phyloP scores from a whole-genome alignment of 225 moss, liverwort and hornwort genomes.

The Takakia lepidozioides region DNA sequence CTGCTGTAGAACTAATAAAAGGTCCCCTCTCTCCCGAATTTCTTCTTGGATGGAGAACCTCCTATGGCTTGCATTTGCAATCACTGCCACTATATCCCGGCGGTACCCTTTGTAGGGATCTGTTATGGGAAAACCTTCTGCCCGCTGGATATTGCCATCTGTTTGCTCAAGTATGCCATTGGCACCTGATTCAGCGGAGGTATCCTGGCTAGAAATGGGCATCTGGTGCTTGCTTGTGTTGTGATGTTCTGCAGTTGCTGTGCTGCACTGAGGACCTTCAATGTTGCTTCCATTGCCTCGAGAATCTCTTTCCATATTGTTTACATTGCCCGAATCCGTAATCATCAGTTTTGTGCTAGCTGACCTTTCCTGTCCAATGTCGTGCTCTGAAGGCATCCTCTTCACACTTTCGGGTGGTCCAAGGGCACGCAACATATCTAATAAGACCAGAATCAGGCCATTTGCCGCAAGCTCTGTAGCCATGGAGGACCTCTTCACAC shows the following conservation, averaged over 20 bases:
- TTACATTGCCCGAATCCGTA: too few species aligned
- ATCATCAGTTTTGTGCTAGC: too few species aligned
- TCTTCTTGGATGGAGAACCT: slow-evolving; percentile 47
- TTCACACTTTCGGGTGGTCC: slow-evolving; percentile 47
- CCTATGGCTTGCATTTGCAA: slow-evolving; percentile 58
- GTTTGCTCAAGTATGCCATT: too few species aligned
- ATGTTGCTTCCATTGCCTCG: too few species aligned
- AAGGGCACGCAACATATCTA: slow-evolving; percentile 62
- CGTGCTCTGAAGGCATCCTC: slow-evolving; percentile 1
- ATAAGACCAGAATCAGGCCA: slow-evolving; percentile 56
- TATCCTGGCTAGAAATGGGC: too few species aligned
- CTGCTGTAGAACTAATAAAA: slow-evolving; percentile 76
- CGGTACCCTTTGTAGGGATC: slow-evolving; percentile 70
- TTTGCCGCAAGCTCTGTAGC: slow-evolving; percentile 35
- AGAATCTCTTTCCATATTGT: too few species aligned
- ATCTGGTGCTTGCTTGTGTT: too few species aligned
- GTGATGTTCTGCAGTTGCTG: too few species aligned
- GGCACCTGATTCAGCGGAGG: too few species aligned
- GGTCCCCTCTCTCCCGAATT: slow-evolving; percentile 57
- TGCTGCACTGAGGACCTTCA: too few species aligned
- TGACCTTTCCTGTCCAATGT: too few species aligned
- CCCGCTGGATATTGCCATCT: too few species aligned
- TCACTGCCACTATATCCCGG: slow-evolving; percentile 79
- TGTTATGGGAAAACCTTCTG: slow-evolving; percentile 26
- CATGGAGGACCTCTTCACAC: slow-evolving; percentile 8